phyloP scores from a whole-genome alignment of 176 grass and related monocot genomes.

The Oryza officinalis region DNA sequence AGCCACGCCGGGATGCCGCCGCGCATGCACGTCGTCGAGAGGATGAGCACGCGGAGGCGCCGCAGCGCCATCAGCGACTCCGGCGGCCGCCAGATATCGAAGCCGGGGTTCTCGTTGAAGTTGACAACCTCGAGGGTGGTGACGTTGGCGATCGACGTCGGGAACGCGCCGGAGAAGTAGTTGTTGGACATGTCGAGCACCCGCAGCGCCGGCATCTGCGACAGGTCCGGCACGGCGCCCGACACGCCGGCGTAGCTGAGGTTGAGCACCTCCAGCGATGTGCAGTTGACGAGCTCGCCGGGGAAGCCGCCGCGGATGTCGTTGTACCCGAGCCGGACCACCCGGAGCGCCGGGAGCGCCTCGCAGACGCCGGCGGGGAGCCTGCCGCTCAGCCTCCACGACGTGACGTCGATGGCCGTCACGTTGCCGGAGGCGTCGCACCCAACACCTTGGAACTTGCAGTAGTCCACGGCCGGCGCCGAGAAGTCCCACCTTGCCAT shows the following conservation, averaged over 20 bases:
- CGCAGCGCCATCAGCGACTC: constrained; percentile 47
- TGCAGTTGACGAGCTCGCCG: constrained; percentile 52
- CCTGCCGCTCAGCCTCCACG: constrained; percentile 62
- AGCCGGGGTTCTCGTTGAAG: constrained; percentile 88
- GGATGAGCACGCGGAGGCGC: constrained; percentile 63
- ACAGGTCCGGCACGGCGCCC: constrained; percentile 66
- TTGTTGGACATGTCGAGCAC: constrained; percentile 73
- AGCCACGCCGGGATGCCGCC: constrained; percentile 74
- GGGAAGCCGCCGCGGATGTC: constrained; percentile 73
- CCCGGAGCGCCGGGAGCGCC: constrained; percentile 58
- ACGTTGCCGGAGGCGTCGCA: constrained; percentile 50
- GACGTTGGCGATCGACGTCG: constrained; percentile 59
- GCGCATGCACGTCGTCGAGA: constrained; percentile 71
- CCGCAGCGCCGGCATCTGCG: constrained; percentile 38
- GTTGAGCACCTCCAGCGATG: constrained; percentile 72
- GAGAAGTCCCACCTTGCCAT: constrained; percentile 79
- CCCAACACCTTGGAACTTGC: constrained; percentile 51
- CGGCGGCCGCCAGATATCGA: constrained; percentile 64
- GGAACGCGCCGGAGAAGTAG: constrained; percentile 75
- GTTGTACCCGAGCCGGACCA: constrained; percentile 55
- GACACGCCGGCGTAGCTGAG: constrained; percentile 60
- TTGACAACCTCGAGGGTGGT: constrained; percentile 61
- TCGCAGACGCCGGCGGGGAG: constrained; percentile 61
- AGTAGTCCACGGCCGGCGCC: constrained; percentile 35
- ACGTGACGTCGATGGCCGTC: constrained; percentile 64